These are phyloP conservation scores for Cladosporium sp. DNA, from an alignment of 2,329 filamentous ascomycete genomes.

Conservation along the genomic window DNA sequence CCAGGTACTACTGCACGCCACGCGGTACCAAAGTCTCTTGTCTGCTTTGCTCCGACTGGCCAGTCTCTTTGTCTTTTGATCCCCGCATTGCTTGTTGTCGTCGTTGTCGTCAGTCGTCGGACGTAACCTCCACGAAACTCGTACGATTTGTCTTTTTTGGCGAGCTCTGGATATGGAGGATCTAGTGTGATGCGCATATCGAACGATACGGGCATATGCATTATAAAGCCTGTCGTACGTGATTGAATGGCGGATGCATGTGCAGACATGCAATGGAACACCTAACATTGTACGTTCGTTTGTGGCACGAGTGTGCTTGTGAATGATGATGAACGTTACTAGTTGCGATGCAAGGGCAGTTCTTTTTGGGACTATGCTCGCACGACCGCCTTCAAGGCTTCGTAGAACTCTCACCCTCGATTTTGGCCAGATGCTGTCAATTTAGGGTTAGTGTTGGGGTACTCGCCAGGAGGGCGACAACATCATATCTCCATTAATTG, in stretches of 20 bases:
- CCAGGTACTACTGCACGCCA: neutral
- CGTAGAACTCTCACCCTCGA: neutral
- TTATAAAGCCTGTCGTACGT: neutral
- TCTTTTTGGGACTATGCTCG: neutral
- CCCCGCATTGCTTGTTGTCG: neutral
- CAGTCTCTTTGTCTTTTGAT: neutral
- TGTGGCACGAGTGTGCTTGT: neutral
- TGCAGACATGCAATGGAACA: neutral
- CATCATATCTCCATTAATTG: neutral
- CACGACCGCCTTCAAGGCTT: neutral
- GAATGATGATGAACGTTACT: neutral
- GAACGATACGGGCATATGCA: neutral
- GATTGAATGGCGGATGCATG: neutral
- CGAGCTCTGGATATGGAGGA: neutral
- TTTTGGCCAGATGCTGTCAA: neutral
- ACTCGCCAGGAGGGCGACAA: neutral
- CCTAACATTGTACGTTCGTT: neutral
- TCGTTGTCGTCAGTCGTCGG: neutral
- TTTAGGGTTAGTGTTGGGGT: neutral
- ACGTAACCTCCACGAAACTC: conserved; percentile 35
- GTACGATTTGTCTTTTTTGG: neutral
- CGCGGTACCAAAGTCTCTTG: conserved; percentile 6
- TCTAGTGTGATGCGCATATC: neutral
- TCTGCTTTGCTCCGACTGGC: conserved; percentile 10
- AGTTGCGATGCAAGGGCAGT: neutral